These are phyloP conservation scores for Colletotrichum incanum DNA, from an alignment of 2,329 filamentous ascomycete genomes.

Conservation along the genomic window DNA sequence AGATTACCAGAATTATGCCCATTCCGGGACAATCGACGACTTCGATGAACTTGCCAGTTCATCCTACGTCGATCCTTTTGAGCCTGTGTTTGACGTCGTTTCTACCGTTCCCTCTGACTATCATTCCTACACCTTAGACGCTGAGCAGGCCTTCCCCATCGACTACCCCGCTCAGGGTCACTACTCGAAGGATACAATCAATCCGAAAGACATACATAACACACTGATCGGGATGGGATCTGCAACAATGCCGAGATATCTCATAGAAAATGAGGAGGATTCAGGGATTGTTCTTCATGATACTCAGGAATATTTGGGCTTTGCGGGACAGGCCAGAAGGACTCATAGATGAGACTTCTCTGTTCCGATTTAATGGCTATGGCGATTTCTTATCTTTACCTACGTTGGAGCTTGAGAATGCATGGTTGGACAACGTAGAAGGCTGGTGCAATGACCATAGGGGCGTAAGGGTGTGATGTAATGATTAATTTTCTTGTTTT, in stretches of 20 bases:
- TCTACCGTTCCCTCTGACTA: slow-evolving; percentile 39
- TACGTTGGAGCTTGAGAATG: background rate
- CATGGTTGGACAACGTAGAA: background rate
- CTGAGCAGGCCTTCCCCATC: slow-evolving; percentile 27
- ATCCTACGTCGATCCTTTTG: slow-evolving; percentile 33
- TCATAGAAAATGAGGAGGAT: slow-evolving; percentile 34
- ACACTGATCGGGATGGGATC: slow-evolving; percentile 37
- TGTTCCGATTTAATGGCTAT: too few relatives aligned
- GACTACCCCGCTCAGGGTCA: slow-evolving; percentile 34
- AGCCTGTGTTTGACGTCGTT: slow-evolving; percentile 39
- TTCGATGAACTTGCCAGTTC: slow-evolving; percentile 31
- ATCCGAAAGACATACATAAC: slow-evolving; percentile 40
- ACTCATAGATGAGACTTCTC: slow-evolving; percentile 4
- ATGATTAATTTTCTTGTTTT: background rate
- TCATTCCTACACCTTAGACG: slow-evolving; percentile 40
- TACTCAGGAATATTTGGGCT: slow-evolving; percentile 39
- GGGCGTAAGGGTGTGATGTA: background rate
- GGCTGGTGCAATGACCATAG: background rate
- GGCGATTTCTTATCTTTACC: background rate
- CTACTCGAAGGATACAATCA: slow-evolving; percentile 37
- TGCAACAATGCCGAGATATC: slow-evolving; percentile 32
- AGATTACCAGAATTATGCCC: slow-evolving; percentile 32
- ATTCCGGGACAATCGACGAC: slow-evolving; percentile 29
- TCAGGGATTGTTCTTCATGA: slow-evolving; percentile 36
- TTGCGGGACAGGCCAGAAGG: slow-evolving; percentile 17